These are phyloP conservation scores for Blastobotrys petasosporus DNA, from an alignment of 1,139 yeast species.

Conservation along the genomic window DNA sequence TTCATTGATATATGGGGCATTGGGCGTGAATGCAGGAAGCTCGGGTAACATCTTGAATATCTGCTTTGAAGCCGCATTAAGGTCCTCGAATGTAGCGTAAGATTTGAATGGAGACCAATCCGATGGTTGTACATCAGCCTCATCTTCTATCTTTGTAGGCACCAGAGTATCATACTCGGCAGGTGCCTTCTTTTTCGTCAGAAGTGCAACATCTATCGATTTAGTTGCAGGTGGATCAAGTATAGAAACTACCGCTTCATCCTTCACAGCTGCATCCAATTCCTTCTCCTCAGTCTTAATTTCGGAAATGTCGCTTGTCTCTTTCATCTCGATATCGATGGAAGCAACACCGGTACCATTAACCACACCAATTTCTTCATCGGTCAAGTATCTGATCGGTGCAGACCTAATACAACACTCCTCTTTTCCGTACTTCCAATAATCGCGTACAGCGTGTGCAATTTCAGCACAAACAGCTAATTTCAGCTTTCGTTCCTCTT, in stretches of 20 bases:
- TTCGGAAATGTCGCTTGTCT: conserved; percentile 23
- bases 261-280: background rate
- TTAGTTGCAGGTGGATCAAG: background rate
- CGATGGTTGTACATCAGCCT: background rate
- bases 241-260: background rate
- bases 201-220: conserved; percentile 6
- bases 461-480: conserved; percentile 62
- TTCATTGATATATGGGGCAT: conserved; percentile 29
- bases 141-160: conserved; percentile 13
- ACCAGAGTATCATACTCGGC: conserved; percentile 13
- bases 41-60: conserved; percentile 26
- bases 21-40: conserved; percentile 21
- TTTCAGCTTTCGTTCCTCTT: conserved; percentile 63
- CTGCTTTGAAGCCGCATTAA: conserved; percentile 39
- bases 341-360: background rate
- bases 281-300: conserved; percentile 34
- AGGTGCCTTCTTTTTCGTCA: background rate
- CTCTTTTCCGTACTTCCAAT: conserved; percentile 66
- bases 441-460: conserved; percentile 69
- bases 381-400: conserved; percentile 32
- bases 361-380: conserved; percentile 6
- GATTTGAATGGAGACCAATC: conserved; percentile 42
- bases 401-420: conserved; percentile 53
- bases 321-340: conserved; percentile 5
- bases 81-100: conserved; percentile 45